Percentiles rank a stretch among this genome's conserved stretches.
These are phyloP conservation scores for Biscogniauxia sp. DNA, from an alignment of 2,329 filamentous ascomycete species.

Conservation along the genomic window DNA sequence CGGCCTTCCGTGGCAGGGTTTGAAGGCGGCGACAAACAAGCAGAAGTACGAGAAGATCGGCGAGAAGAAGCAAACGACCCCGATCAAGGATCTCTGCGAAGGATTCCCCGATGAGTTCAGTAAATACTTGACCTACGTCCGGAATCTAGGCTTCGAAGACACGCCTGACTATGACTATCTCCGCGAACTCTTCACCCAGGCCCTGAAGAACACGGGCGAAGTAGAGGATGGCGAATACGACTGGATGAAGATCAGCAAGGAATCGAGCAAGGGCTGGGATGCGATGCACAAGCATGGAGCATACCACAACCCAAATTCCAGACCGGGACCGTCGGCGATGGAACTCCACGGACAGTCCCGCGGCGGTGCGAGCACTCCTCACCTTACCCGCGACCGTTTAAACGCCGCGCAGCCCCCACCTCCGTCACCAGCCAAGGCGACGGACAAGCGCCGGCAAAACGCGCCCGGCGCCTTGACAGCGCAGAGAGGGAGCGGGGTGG, in stretches of 20 bases:
- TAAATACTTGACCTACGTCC: conserved; percentile 95
- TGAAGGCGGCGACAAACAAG: conserved; percentile 76
- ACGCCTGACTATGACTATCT: conserved; percentile 98
- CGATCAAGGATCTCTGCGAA: conserved; percentile 95
- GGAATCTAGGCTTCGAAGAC: conserved; percentile 97
- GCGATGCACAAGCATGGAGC: conserved; percentile 66
- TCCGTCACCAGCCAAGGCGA: conserved; percentile 80
- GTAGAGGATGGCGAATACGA: conserved; percentile 98
- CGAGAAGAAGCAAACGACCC: conserved; percentile 98
- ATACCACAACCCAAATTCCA: conserved; percentile 73
- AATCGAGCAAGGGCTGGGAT: conserved; percentile 86
- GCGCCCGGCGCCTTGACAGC: conserved; percentile 68
- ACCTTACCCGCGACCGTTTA: conserved; percentile 82
- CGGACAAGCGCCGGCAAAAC: conserved; percentile 78
- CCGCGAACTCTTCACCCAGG: conserved; percentile 92
- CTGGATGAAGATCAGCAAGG: conserved; percentile 96
- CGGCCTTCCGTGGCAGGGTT: conserved; percentile 68
- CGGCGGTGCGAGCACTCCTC: conserved; percentile 63
- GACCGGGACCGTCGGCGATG: conserved; percentile 79
- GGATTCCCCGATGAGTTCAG: conserved; percentile 96
- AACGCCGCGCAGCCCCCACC: conserved; percentile 89
- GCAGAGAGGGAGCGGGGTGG: conserved; percentile 74
- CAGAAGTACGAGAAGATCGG: conserved; percentile 99
- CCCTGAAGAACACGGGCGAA: conserved; percentile 89
- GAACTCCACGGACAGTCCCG: conserved; percentile 76